Evolutionary conservation across 495 filamentous ascomycete genomes (phyloP).

Genomic region (Aspergillus taichungensis): DNA sequence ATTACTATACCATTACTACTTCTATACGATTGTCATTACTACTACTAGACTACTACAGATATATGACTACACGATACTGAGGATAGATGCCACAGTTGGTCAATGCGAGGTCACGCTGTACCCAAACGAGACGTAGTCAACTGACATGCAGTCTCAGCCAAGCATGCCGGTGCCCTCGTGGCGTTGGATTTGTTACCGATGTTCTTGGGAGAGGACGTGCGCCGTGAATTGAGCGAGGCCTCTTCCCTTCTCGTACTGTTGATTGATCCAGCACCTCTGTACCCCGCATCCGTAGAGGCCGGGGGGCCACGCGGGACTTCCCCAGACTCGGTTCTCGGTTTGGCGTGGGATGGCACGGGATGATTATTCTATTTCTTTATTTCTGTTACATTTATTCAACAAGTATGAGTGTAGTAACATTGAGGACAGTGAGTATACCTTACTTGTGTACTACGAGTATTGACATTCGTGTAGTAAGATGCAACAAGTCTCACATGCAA

Average conservation of each 20-base stretch:
- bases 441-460: too few relatives aligned
- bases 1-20: neutral
- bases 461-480: too few relatives aligned
- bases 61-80: too few relatives aligned
- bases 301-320: constrained; percentile 18
- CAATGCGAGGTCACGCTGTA: neutral
- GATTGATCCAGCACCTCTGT: constrained; percentile 5
- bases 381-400: too few relatives aligned
- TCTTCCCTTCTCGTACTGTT: neutral
- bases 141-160: neutral
- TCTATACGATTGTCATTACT: neutral
- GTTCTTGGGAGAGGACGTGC: neutral
- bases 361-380: too few relatives aligned
- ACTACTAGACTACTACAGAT: neutral
- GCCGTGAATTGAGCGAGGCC: neutral
- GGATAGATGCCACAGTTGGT: neutral
- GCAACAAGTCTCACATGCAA: too few relatives aligned
- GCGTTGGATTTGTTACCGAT: neutral
- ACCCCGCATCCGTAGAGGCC: constrained; percentile 18
- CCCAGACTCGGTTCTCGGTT: constrained; percentile 4
- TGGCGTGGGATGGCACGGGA: too few relatives aligned
- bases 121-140: neutral
- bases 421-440: too few relatives aligned
- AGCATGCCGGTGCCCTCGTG: neutral
- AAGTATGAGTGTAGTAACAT: too few relatives aligned